Evolutionary conservation across 164 flowering plant species (phyloP), one percentile per base, ranked within the genome.

Genomic region (Umbilicus rupestris): DNA sequence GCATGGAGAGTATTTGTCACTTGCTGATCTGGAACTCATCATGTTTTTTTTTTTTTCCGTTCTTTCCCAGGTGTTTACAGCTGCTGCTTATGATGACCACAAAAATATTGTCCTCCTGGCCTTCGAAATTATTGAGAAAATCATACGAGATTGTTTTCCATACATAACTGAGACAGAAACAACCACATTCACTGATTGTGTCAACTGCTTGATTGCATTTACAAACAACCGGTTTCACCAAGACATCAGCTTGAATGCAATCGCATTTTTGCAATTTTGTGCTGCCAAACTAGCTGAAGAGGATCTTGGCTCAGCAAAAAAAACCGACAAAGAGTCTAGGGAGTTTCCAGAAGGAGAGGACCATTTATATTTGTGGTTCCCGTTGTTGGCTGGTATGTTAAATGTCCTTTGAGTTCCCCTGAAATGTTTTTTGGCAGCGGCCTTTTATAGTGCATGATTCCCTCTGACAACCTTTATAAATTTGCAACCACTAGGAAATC

Each of bases 231-330:
- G 85, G 80, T 92, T 90, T 69, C 85, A 88, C 79, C 87, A 87
- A 77, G 99, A 95, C 71, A 90, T 95, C 37, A 87, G 99, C 81
- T 86, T 92, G 72, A 92, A 90, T 84, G 98, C 99, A 35, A 95
- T 95, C 76, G 97, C 96, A 47, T 95, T 95, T 79, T 97, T 95
- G 29, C 90, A 96, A 30, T 95, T 88, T 69, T 95, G 98, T 86
- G 99, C 99, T 68, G 80, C 90, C 50, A 95, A 90, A 76, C 95
- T 95, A 75, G 98, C 98, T 7, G 99, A 95, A 39, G 99, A 92
- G 14, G 97, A 92, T 29, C 85, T 95, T 68, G 78, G 91, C 39
- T 84, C 87, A n/a, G 68, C 86, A 15, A 80, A 74, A 81, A 80
- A 73, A 30, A 86, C 81, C 67, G 89, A 85, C 65, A 87, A 84